Evolutionary conservation across 345 rosid species (phyloP).

Genomic region (Ricinus communis): DNA sequence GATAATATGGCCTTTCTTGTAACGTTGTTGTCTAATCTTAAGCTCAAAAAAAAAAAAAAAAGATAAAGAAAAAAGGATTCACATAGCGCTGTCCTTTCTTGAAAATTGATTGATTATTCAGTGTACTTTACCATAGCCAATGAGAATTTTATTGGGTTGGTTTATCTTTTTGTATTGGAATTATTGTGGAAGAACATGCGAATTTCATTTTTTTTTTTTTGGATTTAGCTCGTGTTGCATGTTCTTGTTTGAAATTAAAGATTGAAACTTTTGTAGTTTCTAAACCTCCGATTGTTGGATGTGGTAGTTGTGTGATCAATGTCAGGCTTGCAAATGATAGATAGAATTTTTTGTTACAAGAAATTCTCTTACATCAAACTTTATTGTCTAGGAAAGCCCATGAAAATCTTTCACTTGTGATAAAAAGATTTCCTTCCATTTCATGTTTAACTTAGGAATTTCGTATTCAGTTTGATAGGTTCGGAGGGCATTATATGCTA

Average conservation of each 20-base stretch:
- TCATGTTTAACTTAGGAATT: not conserved
- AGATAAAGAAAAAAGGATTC: no score
- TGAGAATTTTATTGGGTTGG: not conserved
- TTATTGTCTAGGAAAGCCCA: not conserved
- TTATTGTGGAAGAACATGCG: not conserved
- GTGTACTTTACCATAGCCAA: not conserved
- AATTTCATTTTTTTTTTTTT: not conserved
- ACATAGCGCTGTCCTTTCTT: not conserved
- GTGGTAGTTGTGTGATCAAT: conserved; percentile 2
- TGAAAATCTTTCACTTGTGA: not conserved
- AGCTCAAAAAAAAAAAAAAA: no score
- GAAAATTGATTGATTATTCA: not conserved
- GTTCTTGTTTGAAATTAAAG: conserved; percentile 7
- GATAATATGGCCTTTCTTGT: no score
- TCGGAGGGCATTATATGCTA: not conserved
- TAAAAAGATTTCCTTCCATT: not conserved
- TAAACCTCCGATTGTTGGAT: not conserved
- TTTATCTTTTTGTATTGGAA: not conserved
- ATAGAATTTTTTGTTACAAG: no score
- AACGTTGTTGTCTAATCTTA: no score
- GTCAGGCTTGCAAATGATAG: not conserved
- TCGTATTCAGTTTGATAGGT: not conserved
- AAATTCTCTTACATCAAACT: not conserved
- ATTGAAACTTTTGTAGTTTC: conserved; percentile 6
- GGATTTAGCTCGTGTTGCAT: not conserved